Percentiles rank a stretch among this genome's conserved stretches.
Evolutionary conservation across 306 rosid species (phyloP).

Genomic region (Trifolium dubium): DNA sequence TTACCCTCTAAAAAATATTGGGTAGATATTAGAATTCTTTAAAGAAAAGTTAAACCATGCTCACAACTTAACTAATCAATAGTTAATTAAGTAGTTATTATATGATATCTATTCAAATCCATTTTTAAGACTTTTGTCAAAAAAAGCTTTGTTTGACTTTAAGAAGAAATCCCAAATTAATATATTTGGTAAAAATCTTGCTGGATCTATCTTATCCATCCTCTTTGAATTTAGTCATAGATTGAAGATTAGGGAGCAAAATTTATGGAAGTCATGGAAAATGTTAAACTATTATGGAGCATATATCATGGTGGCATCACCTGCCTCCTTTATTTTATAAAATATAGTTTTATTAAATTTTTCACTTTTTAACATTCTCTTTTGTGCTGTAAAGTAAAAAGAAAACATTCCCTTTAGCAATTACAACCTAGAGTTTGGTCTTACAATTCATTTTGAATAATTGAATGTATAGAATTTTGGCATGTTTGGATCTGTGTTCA

Average conservation of each 20-base stretch:
- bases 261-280: neutral
- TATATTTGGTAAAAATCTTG: neutral
- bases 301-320: constrained; percentile 48
- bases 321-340: constrained; percentile 14
- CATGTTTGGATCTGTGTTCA: neutral
- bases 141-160: constrained; percentile 25
- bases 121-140: constrained; percentile 17
- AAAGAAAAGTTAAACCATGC: neutral
- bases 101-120: neutral
- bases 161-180: neutral
- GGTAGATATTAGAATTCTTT: neutral
- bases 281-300: constrained; percentile 13
- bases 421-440: constrained; percentile 2
- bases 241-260: constrained; percentile 17
- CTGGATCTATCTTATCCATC: constrained; percentile 25
- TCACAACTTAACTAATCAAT: neutral
- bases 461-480: neutral
- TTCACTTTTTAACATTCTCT: neutral
- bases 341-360: neutral
- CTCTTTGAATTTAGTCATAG: constrained; percentile 19
- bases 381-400: constrained; percentile 11
- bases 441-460: neutral
- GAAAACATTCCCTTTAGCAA: constrained; percentile 11
- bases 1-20: constrained; percentile 14
- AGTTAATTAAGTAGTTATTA: constrained; percentile 28